Evolutionary conservation across 495 filamentous ascomycete genomes (phyloP).

Genomic region (Lichina pygmaea): DNA sequence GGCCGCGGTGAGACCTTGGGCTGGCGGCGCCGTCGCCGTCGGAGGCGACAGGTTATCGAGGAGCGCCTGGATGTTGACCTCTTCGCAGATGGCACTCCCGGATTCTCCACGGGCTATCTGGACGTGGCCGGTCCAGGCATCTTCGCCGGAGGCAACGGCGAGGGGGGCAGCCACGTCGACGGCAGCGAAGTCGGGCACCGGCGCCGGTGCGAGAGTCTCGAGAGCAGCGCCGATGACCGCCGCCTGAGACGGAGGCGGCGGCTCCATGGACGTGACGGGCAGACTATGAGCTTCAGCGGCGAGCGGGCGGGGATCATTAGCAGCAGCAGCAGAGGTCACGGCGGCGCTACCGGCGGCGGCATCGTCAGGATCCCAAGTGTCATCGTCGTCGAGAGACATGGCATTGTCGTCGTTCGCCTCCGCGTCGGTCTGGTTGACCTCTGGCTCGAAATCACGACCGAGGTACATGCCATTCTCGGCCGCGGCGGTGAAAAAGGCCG

Average conservation of each 20-base stretch:
- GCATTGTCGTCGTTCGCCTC: slow-evolving; percentile 20
- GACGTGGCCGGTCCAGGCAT: not conserved
- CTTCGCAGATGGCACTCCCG: slow-evolving; percentile 2
- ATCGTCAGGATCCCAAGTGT: slow-evolving; percentile 5
- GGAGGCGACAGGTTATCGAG: slow-evolving; percentile 12
- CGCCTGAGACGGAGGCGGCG: no score
- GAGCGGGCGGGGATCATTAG: no score
- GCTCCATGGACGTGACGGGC: no score
- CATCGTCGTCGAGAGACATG: slow-evolving; percentile 20
- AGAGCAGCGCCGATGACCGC: no score
- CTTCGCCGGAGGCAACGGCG: not conserved
- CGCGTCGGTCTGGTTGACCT: slow-evolving; percentile 2
- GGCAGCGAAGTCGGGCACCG: no score
- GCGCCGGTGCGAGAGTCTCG: no score
- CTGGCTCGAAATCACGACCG: not conserved
- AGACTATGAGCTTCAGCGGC: no score
- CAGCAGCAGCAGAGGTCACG: no score
- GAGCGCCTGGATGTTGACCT: slow-evolving; percentile 15
- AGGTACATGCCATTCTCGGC: no score
- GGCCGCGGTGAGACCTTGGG: slow-evolving; percentile 2
- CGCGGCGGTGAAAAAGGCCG: no score
- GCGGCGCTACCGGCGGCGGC: not conserved
- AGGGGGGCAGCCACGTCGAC: not conserved
- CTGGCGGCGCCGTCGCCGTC: slow-evolving; percentile 2
- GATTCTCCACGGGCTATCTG: not conserved